Percentiles rank a stretch among this genome's conserved stretches.
Evolutionary conservation across 352 stramenopile species (phyloP).

Genomic region (Phytopythium delawarense): DNA sequence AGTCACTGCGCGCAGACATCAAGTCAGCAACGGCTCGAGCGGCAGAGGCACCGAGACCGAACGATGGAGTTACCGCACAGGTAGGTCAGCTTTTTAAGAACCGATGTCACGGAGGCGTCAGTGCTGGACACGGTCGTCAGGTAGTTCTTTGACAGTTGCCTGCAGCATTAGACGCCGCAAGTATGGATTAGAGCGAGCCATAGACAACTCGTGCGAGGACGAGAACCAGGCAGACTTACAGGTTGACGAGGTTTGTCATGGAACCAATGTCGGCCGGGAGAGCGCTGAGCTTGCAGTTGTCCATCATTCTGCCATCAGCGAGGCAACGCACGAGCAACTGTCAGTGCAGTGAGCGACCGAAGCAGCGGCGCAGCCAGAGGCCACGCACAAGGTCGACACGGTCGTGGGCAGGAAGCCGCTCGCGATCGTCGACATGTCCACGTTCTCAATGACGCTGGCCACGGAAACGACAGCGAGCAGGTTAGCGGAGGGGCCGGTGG

Average conservation of each 20-base stretch:
- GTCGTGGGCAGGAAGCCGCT: slow-evolving; percentile 28
- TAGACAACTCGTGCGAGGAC: not conserved
- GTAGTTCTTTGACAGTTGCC: slow-evolving; percentile 55
- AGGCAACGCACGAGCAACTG: too few relatives aligned
- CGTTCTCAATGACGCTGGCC: slow-evolving; percentile 14
- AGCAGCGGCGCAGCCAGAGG: not conserved
- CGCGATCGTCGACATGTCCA: slow-evolving; percentile 30
- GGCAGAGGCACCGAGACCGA: not conserved
- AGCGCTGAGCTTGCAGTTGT: slow-evolving; percentile 63
- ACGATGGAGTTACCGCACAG: slow-evolving; percentile 25
- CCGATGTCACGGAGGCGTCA: slow-evolving; percentile 26
- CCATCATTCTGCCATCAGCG: slow-evolving; percentile 31
- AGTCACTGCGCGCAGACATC: slow-evolving; percentile 23
- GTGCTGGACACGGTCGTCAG: slow-evolving; percentile 36
- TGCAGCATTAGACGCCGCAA: slow-evolving; percentile 9
- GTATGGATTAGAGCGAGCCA: not conserved
- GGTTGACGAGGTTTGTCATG: slow-evolving; percentile 43
- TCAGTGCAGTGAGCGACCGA: too few relatives aligned
- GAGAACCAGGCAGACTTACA: slow-evolving; percentile 28
- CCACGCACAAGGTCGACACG: slow-evolving; percentile 22
- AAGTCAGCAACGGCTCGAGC: not conserved
- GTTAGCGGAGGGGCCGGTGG: too few relatives aligned
- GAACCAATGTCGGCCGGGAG: slow-evolving; percentile 42
- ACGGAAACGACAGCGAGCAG: too few relatives aligned
- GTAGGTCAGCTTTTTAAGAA: slow-evolving; percentile 36